Evolutionary conservation across 768 basidiomycete genomes (phyloP), one percentile per base, ranked within the genome.

Genomic region (Collybia nuda): DNA sequence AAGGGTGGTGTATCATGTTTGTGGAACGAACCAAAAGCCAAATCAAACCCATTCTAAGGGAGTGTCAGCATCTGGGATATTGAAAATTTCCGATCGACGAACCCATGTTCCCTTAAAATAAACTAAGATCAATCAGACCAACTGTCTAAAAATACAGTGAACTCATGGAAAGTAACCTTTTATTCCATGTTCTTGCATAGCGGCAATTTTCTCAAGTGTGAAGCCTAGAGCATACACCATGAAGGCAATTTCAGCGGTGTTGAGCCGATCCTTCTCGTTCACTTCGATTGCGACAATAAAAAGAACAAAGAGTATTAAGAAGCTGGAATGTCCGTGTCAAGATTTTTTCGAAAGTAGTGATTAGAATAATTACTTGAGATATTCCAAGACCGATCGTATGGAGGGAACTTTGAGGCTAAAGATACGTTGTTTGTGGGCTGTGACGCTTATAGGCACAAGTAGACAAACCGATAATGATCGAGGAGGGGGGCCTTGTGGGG

Each of bases 131-230:
- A 40, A 62, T 56, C 26, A 29, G 14, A 14, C 29, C 18, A 37
- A 11, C n/a, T 9, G 5, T 19, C 6, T 7, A 26, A 7, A 8
- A 0, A 23, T 15, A 14, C 15, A 6, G 5, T 1, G 7, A 32
- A 15, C n/a, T 26, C 5, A 15, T 19, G 17, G 43, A 41, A 19
- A 37, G 63, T 36, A 39, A 89, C 94, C 91, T 80, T 80, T 85
- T 42, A 98, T 84, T 3, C 94, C 95, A 62, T 93, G 93, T 64
- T 98, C 94, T 64, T 97, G 91, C 86, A 96, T 93, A 3, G 93
- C 88, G 18, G 95, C 95, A 7, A 95, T 72, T 64, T 93, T 96
- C 64, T 98, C 95, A 17, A 98, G 75, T 0, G 90, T 82, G 66
- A 97, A 98, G 0, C 94, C 94, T 57, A 85, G 69, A 1, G 81